A percentile compares a stretch with the other conserved stretches of the same genome.
Conservation (phyloP, 2,329 filamentous ascomycete genomes). For the Camillea tinctor region DNA sequence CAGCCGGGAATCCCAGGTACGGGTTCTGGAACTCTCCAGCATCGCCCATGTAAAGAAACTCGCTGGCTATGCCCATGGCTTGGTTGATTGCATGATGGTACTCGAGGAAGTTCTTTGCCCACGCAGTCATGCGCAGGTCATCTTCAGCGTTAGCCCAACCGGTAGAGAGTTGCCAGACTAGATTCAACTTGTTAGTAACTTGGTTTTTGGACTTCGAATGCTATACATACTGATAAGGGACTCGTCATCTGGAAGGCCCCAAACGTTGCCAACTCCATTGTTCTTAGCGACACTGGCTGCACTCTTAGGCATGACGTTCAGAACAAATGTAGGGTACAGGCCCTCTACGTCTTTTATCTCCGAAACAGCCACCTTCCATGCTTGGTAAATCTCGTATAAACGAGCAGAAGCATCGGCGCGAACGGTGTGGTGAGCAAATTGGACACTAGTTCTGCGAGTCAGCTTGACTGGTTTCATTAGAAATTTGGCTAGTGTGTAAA, state of each 20-base stretch:
- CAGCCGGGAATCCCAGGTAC: conserved; percentile 30
- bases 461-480: neutral
- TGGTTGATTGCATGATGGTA: conserved; percentile 33
- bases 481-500: neutral
- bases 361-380: conserved; percentile 35
- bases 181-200: neutral
- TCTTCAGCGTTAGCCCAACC: conserved; percentile 36
- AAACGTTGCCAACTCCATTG: conserved; percentile 40
- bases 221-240: conserved; percentile 30
- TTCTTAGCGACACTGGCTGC: conserved; percentile 30
- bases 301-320: conserved; percentile 30
- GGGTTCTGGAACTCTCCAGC: conserved; percentile 38
- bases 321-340: conserved; percentile 37
- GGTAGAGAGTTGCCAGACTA: conserved; percentile 40
- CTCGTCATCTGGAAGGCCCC: conserved; percentile 33
- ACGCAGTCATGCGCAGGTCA: conserved; percentile 36
- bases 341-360: conserved; percentile 36
- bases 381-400: conserved; percentile 32
- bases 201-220: neutral
- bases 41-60: conserved; percentile 39
- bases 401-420: conserved; percentile 31
- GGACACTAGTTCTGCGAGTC: conserved; percentile 23
- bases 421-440: conserved; percentile 38
- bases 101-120: conserved; percentile 30
- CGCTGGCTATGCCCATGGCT: conserved; percentile 22